Percentiles rank a stretch among this genome's conserved stretches.
Conservation (phyloP, 2,329 filamentous ascomycete genomes). For the Ilyonectria robusta region DNA sequence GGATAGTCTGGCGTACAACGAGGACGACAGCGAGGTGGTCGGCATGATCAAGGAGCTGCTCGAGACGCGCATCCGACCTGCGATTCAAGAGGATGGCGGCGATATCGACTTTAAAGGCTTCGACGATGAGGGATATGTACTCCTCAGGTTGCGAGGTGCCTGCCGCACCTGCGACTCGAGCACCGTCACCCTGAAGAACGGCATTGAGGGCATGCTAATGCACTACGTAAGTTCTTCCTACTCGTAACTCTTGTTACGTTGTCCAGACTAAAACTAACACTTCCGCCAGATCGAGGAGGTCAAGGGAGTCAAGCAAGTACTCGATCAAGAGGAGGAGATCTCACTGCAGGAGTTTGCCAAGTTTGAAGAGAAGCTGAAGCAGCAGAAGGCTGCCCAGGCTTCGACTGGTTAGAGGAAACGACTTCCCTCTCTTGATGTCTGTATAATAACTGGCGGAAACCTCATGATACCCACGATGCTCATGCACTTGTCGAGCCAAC, state of each 20-base stretch:
- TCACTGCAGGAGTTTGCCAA: conserved; percentile 90
- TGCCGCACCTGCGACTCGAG: conserved; percentile 97
- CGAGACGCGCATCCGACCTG: conserved; percentile 93
- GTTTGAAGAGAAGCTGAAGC: conserved; percentile 87
- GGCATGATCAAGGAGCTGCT: conserved; percentile 99
- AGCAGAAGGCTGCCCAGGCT: conserved; percentile 61
- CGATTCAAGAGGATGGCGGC: conserved; percentile 97
- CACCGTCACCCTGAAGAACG: conserved; percentile 96
- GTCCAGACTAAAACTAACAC: conserved; percentile 46
- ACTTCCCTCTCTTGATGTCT: conserved; percentile 20
- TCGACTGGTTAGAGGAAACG: conserved; percentile 24
- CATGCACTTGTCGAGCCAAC: conserved; percentile 23
- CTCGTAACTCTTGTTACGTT: neutral
- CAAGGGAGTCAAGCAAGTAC: conserved; percentile 88
- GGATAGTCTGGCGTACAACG: conserved; percentile 86
- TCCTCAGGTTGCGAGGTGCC: conserved; percentile 89
- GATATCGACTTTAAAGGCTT: conserved; percentile 98
- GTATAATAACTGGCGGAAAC: conserved; percentile 44
- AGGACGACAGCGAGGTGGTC: conserved; percentile 93
- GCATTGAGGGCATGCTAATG: conserved; percentile 99
- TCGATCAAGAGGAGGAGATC: conserved; percentile 93
- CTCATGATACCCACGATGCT: conserved; percentile 47
- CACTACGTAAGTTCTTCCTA: conserved; percentile 78
- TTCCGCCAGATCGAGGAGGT: conserved; percentile 90
- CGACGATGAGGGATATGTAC: conserved; percentile 83